A percentile compares a stretch with the other conserved stretches of the same genome.
Evolutionary conservation across 441 rosid species (phyloP).

Genomic region (Erodium texanum): DNA sequence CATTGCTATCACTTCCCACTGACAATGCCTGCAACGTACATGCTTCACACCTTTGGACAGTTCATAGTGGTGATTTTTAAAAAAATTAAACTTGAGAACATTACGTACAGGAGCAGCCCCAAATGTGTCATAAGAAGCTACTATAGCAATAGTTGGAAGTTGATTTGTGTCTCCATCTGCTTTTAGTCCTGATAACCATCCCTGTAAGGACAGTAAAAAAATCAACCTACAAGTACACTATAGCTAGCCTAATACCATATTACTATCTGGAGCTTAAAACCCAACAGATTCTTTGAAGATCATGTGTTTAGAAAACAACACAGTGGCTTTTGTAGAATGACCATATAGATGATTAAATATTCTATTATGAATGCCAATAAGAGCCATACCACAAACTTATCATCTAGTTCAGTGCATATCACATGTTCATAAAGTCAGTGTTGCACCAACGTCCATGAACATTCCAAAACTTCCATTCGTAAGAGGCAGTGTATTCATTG

Average conservation of each 20-base stretch:
- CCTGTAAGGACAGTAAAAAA: conserved; percentile 39
- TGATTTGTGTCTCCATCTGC: conserved; percentile 82
- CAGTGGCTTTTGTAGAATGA: background rate
- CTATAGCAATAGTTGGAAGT: conserved; percentile 89
- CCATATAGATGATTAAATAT: background rate
- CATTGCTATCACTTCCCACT: conserved; percentile 93
- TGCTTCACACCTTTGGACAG: conserved; percentile 10
- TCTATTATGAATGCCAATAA: background rate
- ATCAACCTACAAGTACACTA: conserved; percentile 12
- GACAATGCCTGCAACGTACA: conserved; percentile 67
- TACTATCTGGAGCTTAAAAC: conserved; percentile 12
- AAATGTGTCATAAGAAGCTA: conserved; percentile 92
- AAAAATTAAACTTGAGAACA: conserved; percentile 12
- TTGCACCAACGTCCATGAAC: background rate
- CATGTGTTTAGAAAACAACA: background rate
- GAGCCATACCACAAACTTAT: background rate
- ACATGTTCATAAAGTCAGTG: background rate
- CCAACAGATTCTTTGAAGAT: background rate
- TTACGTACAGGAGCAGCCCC: conserved; percentile 92
- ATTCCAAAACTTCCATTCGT: background rate
- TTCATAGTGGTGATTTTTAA: background rate
- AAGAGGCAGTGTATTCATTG: background rate
- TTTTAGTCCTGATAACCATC: conserved; percentile 90
- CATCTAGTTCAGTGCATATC: background rate
- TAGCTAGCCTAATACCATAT: conserved; percentile 8